These are phyloP conservation scores for Talaromyces adpressus DNA, from an alignment of 495 filamentous ascomycete species.

Conservation along the genomic window DNA sequence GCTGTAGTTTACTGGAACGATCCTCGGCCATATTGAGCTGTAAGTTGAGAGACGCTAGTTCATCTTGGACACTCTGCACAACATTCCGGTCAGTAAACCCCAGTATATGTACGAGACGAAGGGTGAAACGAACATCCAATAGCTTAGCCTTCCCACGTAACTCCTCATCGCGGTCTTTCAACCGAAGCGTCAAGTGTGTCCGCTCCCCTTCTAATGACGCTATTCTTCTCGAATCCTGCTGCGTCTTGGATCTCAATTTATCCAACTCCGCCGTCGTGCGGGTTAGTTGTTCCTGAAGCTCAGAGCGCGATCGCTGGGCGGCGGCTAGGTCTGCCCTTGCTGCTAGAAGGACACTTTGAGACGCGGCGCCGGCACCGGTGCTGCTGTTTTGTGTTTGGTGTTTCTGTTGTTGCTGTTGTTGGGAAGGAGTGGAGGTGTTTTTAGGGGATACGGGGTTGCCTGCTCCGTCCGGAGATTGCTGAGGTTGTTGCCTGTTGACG, in stretches of 20 bases:
- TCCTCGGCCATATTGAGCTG: conserved; percentile 83
- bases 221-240: conserved; percentile 50
- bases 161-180: conserved; percentile 82
- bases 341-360: conserved; percentile 35
- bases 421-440: conserved; percentile 11
- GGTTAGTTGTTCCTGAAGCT: conserved; percentile 55
- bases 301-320: conserved; percentile 64
- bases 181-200: conserved; percentile 47
- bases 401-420: conserved; percentile 16
- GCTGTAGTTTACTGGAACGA: conserved; percentile 54
- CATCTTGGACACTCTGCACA: conserved; percentile 77
- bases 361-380: conserved; percentile 9
- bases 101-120: neutral
- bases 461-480: conserved; percentile 21
- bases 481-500: conserved; percentile 22
- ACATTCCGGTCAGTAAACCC: neutral
- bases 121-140: conserved; percentile 50
- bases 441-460: neutral
- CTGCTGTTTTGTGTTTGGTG: conserved; percentile 5
- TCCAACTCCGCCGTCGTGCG: conserved; percentile 53
- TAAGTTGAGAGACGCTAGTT: conserved; percentile 75
- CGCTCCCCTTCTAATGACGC: conserved; percentile 56
- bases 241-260: conserved; percentile 49
- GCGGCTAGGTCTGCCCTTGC: conserved; percentile 59
- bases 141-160: conserved; percentile 72